phyloP scores from a whole-genome alignment of 2,329 filamentous ascomycete species.

The Fragosphaeria purpurea region DNA sequence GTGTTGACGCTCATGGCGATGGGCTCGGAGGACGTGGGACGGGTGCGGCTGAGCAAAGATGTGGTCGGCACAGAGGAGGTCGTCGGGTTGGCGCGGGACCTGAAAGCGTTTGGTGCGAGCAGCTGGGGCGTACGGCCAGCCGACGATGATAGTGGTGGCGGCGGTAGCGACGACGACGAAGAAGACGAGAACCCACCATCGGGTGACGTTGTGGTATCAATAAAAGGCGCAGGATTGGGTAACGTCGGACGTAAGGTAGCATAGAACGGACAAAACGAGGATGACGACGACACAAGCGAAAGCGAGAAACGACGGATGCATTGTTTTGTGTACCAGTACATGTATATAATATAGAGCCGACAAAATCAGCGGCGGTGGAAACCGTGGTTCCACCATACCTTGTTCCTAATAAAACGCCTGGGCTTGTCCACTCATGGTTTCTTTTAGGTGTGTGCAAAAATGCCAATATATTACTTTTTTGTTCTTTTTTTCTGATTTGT shows the following conservation, averaged over 20 bases:
- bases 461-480: neutral
- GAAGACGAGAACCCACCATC: conserved; percentile 40
- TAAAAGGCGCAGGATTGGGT: conserved; percentile 87
- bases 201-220: conserved; percentile 67
- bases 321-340: no score
- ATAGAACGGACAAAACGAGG: conserved; percentile 6
- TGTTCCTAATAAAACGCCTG: no score
- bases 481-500: conserved; percentile 13
- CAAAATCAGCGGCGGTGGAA: no score
- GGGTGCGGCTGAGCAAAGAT: conserved; percentile 70
- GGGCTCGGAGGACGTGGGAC: conserved; percentile 91
- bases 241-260: conserved; percentile 88
- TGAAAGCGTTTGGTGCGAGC: conserved; percentile 79
- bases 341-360: no score
- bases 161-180: conserved; percentile 53
- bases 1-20: conserved; percentile 91
- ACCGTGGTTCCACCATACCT: no score
- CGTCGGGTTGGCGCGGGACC: conserved; percentile 70
- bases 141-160: conserved; percentile 46
- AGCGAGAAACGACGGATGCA: no score
- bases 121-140: conserved; percentile 83
- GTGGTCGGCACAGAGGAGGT: conserved; percentile 73
- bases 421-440: no score
- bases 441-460: no score
- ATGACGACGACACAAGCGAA: neutral